phyloP scores from a whole-genome alignment of 2,329 filamentous ascomycete species.

The Myriosclerotinia duriaeana region DNA sequence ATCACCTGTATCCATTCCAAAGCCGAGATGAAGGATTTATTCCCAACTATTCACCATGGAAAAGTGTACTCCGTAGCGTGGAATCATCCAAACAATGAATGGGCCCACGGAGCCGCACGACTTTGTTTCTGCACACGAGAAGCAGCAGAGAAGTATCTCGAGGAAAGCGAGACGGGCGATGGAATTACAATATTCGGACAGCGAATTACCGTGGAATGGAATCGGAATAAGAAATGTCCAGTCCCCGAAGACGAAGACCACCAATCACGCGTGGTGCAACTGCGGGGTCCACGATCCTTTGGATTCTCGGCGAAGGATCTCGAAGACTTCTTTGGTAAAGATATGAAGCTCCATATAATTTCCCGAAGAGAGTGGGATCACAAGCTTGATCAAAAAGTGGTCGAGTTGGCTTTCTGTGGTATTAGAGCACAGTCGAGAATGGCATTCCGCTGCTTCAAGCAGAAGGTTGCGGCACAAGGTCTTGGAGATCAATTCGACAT shows the following conservation, averaged over 20 bases:
- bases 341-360: constrained; percentile 26
- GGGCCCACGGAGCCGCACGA: constrained; percentile 1
- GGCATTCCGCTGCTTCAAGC: constrained; percentile 22
- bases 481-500: constrained; percentile 17
- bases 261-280: constrained; percentile 26
- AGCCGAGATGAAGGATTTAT: constrained; percentile 1
- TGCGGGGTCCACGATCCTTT: constrained; percentile 19
- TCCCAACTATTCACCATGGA: constrained; percentile 2
- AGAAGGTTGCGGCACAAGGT: neutral
- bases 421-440: constrained; percentile 20
- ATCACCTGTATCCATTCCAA: constrained; percentile 14
- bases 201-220: constrained; percentile 23
- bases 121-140: constrained; percentile 16
- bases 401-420: constrained; percentile 22
- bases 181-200: constrained; percentile 25
- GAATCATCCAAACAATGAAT: neutral
- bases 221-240: constrained; percentile 23
- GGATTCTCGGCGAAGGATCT: constrained; percentile 13
- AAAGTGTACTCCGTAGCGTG: constrained; percentile 11
- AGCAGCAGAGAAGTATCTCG: constrained; percentile 13
- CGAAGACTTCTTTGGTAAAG: constrained; percentile 19
- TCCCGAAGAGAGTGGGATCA: constrained; percentile 13
- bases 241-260: neutral
- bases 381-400: neutral
- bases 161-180: neutral